Evolutionary conservation across 164 flowering plant species (phyloP), one percentile per base, ranked within the genome.

Genomic region (Vitis amurensis): DNA sequence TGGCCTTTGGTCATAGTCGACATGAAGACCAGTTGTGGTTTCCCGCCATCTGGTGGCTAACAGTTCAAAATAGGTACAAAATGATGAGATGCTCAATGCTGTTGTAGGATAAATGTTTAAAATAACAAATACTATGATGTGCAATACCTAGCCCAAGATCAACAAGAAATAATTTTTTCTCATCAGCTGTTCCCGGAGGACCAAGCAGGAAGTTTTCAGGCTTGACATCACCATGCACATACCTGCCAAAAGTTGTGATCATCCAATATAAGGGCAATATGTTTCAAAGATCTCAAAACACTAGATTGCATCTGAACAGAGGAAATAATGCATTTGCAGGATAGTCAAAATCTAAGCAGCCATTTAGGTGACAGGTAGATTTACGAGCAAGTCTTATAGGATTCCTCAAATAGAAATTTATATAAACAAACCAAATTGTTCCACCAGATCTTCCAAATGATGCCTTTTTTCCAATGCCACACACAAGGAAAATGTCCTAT

Each of bases 131-230:
- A 12, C 49, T 13, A 13, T 37, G 57, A 59, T n/a, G 6, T 61
- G 7, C n/a, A 55, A 6, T 72, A 88, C 92, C 92, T 79, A 88
- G 73, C 65, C 92, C 92, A 69, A 88, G 89, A 77, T 88, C 92
- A 67, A 85, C 88, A 47, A 88, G 80, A 63, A 79, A 88, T 47
- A 88, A 66, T 64, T 73, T 87, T 64, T 87, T 88, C 74, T 88
- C 90, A 47, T 88, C 87, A 50, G 85, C 82, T 3, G 88, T 81
- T 55, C 85, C 86, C 8, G 89, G 83, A 53, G 79, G 71, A 75
- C 92, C 92, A 69, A 88, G 89, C 68, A 88, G 73, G 75, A 88
- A 85, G 74, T 88, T 88, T 67, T 86, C 92, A 19, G 92, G 92
- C 76, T 88, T 88, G 47, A 88, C 89, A 79, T 88, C 92, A 27